Evolutionary conservation across 495 filamentous ascomycete species (phyloP).

Genomic region (Penicillium roqueforti): DNA sequence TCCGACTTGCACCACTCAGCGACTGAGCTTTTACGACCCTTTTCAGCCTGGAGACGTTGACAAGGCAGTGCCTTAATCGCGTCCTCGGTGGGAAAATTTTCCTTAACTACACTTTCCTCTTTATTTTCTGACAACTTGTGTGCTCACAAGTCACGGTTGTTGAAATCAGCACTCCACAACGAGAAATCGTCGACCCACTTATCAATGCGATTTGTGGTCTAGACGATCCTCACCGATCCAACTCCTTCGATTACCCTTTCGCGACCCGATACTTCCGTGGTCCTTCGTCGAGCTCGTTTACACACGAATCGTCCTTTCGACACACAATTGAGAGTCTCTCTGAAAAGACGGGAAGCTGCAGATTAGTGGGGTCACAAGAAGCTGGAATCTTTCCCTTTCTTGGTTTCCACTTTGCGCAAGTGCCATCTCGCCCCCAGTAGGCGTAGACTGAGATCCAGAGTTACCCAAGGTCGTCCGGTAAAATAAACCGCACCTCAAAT

Average conservation of each 20-base stretch:
- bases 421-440: conserved; percentile 23
- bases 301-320: conserved; percentile 5
- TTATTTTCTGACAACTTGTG: conserved; percentile 9
- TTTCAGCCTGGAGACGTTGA: conserved; percentile 10
- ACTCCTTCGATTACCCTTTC: background rate
- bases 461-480: conserved; percentile 24
- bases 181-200: conserved; percentile 5
- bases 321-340: conserved; percentile 19
- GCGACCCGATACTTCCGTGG: background rate
- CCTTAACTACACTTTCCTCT: background rate
- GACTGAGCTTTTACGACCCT: background rate
- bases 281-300: conserved; percentile 1
- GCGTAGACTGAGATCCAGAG: conserved; percentile 21
- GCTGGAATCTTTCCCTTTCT: conserved; percentile 24
- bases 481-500: conserved; percentile 17
- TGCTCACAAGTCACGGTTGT: conserved; percentile 2
- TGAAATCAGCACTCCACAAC: conserved; percentile 3
- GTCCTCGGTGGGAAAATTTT: conserved; percentile 9
- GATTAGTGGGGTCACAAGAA: conserved; percentile 32
- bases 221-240: conserved; percentile 12
- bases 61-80: conserved; percentile 19
- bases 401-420: conserved; percentile 28
- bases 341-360: conserved; percentile 28
- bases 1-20: conserved; percentile 7
- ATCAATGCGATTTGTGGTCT: conserved; percentile 34